Evolutionary conservation across 2,329 filamentous ascomycete genomes (phyloP).

Genomic region (Dothideomycetes sp.): DNA sequence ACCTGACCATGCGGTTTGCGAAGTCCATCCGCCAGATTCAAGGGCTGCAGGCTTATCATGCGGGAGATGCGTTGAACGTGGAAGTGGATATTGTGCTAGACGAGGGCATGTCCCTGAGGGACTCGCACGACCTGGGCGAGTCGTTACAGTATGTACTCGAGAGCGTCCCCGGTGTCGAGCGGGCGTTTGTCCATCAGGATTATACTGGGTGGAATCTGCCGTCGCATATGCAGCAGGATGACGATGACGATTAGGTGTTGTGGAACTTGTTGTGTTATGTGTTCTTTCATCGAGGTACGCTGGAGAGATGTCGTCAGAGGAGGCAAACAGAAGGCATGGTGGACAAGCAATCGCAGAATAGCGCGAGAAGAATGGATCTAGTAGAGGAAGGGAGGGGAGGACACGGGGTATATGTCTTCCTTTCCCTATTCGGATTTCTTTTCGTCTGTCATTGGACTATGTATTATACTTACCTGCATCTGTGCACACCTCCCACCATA

Average conservation of each 20-base stretch:
- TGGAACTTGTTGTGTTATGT: too few species aligned
- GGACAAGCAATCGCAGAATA: too few species aligned
- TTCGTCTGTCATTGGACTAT: too few species aligned
- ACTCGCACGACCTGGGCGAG: slow-evolving; percentile 72
- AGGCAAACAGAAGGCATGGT: too few species aligned
- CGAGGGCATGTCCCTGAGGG: slow-evolving; percentile 61
- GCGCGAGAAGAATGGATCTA: too few species aligned
- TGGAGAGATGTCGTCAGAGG: too few species aligned
- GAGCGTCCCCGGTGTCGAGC: slow-evolving; percentile 63
- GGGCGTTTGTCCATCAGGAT: slow-evolving; percentile 43
- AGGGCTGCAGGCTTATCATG: slow-evolving; percentile 74
- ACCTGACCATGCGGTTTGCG: slow-evolving; percentile 88
- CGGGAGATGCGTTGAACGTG: slow-evolving; percentile 74
- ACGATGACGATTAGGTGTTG: slow-evolving; percentile 18
- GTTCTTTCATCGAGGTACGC: too few species aligned
- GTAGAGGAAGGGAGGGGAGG: too few species aligned
- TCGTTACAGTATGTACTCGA: slow-evolving; percentile 75
- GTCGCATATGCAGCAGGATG: slow-evolving; percentile 39
- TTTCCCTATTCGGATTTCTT: too few species aligned
- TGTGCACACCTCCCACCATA: too few species aligned
- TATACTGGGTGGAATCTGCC: slow-evolving; percentile 40
- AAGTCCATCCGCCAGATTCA: slow-evolving; percentile 79
- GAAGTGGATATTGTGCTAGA: slow-evolving; percentile 77
- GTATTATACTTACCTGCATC: too few species aligned
- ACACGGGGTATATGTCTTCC: too few species aligned